Evolutionary conservation across 805 yeast species (phyloP), one percentile per base, ranked within the genome.

Genomic region (Wilhelminamyces savonicus): DNA sequence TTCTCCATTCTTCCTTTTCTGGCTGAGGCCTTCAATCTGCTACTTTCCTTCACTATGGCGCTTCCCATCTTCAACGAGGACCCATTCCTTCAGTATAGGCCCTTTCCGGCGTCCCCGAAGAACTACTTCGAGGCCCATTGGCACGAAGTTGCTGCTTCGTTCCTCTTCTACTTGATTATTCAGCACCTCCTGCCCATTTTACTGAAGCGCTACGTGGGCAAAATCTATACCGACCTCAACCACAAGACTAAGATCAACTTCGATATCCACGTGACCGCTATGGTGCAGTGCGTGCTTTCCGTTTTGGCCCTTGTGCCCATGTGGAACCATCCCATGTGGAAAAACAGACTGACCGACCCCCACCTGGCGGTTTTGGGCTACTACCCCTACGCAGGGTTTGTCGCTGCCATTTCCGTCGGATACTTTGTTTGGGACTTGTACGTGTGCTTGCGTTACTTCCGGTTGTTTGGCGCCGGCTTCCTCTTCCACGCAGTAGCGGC

Each of bases 391-490:
- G 78, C 78, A 1, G 86, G 85, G 0, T 66, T 88, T 46, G 82
- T 82, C 5, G 62, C 79, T 10, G 68, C 96, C 1, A 48, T 80
- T 32, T 78, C 94, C 7, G 50, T 69, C 7, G 98, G 97, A 3
- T 92, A 92, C 60, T 92, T 92, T 52, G 42, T 85, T 14, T 92
- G 98, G 98, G 98, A 92, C 56, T 37, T 81, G 21, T 56, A 60
- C 34, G 78, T 87, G 32, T 88, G 97, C 50, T 5, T 77, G 7
- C 57, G 56, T 29, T 68, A 82, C 59, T 76, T 62, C 52, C 59
- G 69, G 29, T 52, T 83, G 39, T 92, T 85, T 56, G 97, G 98
- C 1, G 30, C 74, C 11, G 86, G 88, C 25, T 92, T 84, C 56
- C 59, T 85, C 33, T 59, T 84, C 35, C 98, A 92, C 51, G 97